Percentiles rank a stretch among this genome's conserved stretches.
phyloP scores from a whole-genome alignment of 2,329 filamentous ascomycete genomes.

The Beauveria brongniartii region DNA sequence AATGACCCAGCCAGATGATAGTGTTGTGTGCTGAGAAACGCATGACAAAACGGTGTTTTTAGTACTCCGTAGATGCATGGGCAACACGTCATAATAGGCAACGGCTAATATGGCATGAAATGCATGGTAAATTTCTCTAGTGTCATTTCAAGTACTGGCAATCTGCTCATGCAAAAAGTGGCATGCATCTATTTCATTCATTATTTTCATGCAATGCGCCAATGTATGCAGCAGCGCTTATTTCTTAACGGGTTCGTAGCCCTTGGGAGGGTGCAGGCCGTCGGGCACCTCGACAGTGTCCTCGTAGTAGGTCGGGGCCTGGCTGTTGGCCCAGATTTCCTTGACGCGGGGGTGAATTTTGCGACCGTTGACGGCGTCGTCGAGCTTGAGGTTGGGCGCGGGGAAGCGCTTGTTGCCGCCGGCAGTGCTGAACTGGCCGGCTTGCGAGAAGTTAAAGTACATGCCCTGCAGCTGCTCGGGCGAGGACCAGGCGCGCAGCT shows the following conservation, averaged over 20 bases:
- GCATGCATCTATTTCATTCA: neutral
- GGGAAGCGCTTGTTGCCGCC: constrained; percentile 28
- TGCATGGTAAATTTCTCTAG: too few relatives aligned
- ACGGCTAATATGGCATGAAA: too few relatives aligned
- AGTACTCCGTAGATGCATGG: too few relatives aligned
- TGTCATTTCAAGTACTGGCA: too few relatives aligned
- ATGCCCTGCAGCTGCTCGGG: constrained; percentile 29
- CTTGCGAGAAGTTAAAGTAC: constrained; percentile 47
- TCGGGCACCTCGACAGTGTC: constrained; percentile 32
- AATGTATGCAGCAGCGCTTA: neutral
- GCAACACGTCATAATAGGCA: too few relatives aligned
- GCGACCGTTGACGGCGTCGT: constrained; percentile 21
- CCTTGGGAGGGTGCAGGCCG: constrained; percentile 34
- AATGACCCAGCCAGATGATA: too few relatives aligned
- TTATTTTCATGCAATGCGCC: neutral
- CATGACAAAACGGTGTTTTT: too few relatives aligned
- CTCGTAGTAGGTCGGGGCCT: constrained; percentile 34
- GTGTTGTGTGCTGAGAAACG: too few relatives aligned
- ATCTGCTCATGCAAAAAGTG: neutral
- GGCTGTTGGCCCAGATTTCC: constrained; percentile 29
- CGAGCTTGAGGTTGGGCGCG: constrained; percentile 31
- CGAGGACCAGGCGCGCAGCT: constrained; percentile 29
- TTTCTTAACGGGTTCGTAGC: constrained; percentile 19
- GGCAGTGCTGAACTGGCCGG: constrained; percentile 36
- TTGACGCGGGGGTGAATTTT: constrained; percentile 31